Base-by-base conservation (phyloP, 495 filamentous ascomycete genomes). In the Talaromyces trachyspermus region DNA sequence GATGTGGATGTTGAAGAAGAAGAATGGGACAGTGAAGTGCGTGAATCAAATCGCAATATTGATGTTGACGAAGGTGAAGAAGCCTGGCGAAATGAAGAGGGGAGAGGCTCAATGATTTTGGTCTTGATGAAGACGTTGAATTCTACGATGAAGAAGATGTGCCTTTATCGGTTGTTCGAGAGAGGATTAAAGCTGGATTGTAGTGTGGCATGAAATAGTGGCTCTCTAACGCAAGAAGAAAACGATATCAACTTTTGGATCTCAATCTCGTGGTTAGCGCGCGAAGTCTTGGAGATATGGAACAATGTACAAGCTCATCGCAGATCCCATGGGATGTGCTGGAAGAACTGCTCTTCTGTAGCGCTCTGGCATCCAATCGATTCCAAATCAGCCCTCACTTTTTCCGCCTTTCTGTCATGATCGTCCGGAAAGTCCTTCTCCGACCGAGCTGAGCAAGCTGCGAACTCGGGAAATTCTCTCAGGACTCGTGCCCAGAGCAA, bases 81-180 rank as follows among this genome's bases (percentile, higher is more conserved):
- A 51, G 74, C 65, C 5, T 97, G 92, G 92, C 78, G 71, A 4
- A 91, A 95, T 52, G 75, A 80, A 0, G 90, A 95, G 92, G 92
- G 3, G 89, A 96, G 54, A 71, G 81, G 7, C 70, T 97, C 26
- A 72, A 80, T 35, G 92, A 98, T 58, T 98, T 89, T 61, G 92
- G 92, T 2, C 87, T 95, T 0, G 89, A 95, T 54, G 86, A 88
- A 54, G 86, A 89, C 7, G 77, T 70, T 7, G 87, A 94, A 55
- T 82, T 81, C 49, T 83, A 85, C 48, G 83, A 85, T 49, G 76
- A 91, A 48, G 88, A 94, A 46, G 84, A 95, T 57, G 70, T 95
- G 5, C 90, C 89, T 0, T 59, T 96, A 30, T 84, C 48, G 18
- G 30, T 46, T 22, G 25, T 46, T 0, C 27, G n/a, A 18, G 44